These are phyloP conservation scores for Talaromyces sp. DNA, from an alignment of 2,329 filamentous ascomycete species.

Conservation along the genomic window DNA sequence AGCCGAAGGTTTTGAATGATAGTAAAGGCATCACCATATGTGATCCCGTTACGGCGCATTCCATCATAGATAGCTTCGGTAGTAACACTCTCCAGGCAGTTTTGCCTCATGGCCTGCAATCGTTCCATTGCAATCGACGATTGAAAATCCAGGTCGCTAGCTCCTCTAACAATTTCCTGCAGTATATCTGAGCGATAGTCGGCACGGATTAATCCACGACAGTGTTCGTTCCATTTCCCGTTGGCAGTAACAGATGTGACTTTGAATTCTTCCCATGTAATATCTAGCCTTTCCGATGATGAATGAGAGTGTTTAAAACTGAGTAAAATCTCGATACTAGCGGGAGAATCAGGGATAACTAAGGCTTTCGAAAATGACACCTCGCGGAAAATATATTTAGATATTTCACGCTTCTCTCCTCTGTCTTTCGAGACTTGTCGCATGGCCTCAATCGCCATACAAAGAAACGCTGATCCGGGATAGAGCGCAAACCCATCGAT, in stretches of 20 bases:
- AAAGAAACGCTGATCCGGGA: constrained; percentile 29
- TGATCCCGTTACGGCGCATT: neutral
- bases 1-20: neutral
- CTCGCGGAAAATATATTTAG: neutral
- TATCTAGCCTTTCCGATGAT: neutral
- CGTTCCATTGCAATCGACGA: neutral
- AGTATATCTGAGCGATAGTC: neutral
- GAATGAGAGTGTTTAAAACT: neutral
- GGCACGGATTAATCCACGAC: neutral
- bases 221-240: constrained; percentile 4
- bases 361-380: neutral
- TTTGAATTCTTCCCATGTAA: neutral
- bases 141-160: neutral
- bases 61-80: neutral
- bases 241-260: neutral
- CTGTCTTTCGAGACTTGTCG: neutral
- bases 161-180: neutral
- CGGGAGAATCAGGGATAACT: neutral
- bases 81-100: neutral
- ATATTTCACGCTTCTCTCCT: neutral
- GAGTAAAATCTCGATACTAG: neutral
- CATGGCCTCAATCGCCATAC: constrained; percentile 28
- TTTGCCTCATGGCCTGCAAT: neutral
- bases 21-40: neutral
- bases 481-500: constrained; percentile 26